phyloP scores from a whole-genome alignment of 768 basidiomycete species.

The Suillus discolor region DNA sequence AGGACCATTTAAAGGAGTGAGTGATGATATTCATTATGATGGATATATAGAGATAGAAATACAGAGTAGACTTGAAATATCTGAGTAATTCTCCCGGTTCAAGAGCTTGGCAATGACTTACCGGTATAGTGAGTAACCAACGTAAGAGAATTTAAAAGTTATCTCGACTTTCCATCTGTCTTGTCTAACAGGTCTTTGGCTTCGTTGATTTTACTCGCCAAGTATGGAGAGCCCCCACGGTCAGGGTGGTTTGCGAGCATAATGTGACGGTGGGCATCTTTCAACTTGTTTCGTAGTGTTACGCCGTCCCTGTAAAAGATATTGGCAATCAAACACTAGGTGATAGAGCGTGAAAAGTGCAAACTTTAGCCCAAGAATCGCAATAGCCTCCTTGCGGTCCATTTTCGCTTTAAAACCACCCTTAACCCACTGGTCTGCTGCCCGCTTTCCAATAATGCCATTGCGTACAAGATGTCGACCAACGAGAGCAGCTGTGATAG shows the following conservation, averaged over 20 bases:
- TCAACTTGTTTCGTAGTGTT: conserved; percentile 71
- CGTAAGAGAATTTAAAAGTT: not conserved
- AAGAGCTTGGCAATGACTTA: conserved; percentile 8
- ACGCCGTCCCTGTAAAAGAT: conserved; percentile 69
- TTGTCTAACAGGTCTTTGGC: conserved; percentile 93
- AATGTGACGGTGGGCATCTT: conserved; percentile 94
- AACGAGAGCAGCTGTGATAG: conserved; percentile 73
- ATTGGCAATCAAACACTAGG: not conserved
- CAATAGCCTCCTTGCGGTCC: conserved; percentile 92
- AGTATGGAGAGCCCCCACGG: conserved; percentile 96
- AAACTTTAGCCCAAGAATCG: conserved; percentile 90
- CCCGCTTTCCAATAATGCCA: conserved; percentile 58
- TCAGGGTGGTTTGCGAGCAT: conserved; percentile 99
- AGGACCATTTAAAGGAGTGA: not conserved
- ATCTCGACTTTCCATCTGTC: conserved; percentile 53
- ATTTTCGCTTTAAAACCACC: conserved; percentile 97
- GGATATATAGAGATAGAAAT: conserved; percentile 20
- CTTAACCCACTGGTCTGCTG: conserved; percentile 83
- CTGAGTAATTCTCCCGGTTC: conserved; percentile 12
- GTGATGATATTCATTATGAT: conserved; percentile 21
- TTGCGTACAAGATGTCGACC: conserved; percentile 72
- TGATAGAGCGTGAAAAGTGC: conserved; percentile 1
- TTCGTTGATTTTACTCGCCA: conserved; percentile 99
- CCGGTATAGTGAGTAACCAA: not conserved
- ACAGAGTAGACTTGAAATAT: conserved; percentile 18